Evolutionary conservation across 495 filamentous ascomycete genomes (phyloP).

Genomic region (Penicillium flavigenum): DNA sequence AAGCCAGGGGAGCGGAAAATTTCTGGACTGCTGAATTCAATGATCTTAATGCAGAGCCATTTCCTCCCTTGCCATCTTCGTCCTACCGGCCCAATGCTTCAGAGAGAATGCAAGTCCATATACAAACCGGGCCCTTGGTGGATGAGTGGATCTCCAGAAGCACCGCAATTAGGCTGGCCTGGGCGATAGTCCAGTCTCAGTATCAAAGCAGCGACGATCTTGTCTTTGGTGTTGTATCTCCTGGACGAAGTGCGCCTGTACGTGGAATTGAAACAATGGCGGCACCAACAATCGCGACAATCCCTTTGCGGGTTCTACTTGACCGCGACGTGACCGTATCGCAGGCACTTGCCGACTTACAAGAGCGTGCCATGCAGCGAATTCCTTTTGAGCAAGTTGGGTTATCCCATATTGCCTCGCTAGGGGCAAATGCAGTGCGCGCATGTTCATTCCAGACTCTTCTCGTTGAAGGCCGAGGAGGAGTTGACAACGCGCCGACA

Average conservation of each 20-base stretch:
- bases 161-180: constrained; percentile 22
- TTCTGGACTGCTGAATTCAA: constrained; percentile 11
- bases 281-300: constrained; percentile 37
- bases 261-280: constrained; percentile 29
- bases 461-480: constrained; percentile 5
- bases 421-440: constrained; percentile 39
- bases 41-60: not conserved
- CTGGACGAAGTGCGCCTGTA: constrained; percentile 31
- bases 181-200: constrained; percentile 32
- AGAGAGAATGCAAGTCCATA: not conserved
- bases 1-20: not conserved
- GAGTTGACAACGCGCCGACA: not conserved
- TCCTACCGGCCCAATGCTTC: constrained; percentile 13
- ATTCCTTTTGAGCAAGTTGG: not conserved
- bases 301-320: constrained; percentile 6
- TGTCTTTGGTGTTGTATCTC: constrained; percentile 31
- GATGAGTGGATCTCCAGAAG: not conserved
- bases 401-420: not conserved
- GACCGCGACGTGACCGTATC: not conserved
- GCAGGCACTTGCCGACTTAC: not conserved
- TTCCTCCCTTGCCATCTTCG: constrained; percentile 18
- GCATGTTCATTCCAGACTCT: constrained; percentile 54
- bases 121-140: constrained; percentile 10
- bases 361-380: not conserved
- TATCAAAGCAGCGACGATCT: constrained; percentile 31